Evolutionary conservation across 1,139 yeast species (phyloP).

Genomic region (Barnettozyma hawaiiensis): DNA sequence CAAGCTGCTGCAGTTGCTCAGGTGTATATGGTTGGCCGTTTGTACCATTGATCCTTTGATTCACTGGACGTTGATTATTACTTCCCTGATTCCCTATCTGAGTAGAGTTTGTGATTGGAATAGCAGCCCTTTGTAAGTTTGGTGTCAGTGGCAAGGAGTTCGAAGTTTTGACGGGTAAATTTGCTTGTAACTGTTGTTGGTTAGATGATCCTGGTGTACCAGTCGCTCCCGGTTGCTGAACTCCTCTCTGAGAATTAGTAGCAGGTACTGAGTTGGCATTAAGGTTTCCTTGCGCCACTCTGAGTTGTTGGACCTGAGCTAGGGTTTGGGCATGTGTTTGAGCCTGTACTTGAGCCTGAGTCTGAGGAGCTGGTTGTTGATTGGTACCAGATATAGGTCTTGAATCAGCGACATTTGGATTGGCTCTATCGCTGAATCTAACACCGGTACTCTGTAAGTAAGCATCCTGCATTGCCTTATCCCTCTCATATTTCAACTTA

Average conservation of each 20-base stretch:
- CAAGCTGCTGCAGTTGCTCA: constrained; percentile 26
- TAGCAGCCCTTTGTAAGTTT: background rate
- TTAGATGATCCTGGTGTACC: background rate
- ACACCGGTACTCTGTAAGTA: constrained; percentile 41
- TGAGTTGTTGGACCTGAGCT: constrained; percentile 7
- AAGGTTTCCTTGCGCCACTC: constrained; percentile 10
- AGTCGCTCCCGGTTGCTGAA: background rate
- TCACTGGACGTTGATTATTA: constrained; percentile 2
- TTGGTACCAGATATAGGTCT: constrained; percentile 9
- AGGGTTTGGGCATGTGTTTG: constrained; percentile 24
- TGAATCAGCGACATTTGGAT: constrained; percentile 5
- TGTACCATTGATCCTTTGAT: constrained; percentile 9
- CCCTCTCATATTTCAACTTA: constrained; percentile 75
- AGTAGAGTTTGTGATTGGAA: constrained; percentile 1
- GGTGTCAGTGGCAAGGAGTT: background rate
- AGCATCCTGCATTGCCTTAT: constrained; percentile 74
- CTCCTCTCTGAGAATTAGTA: constrained; percentile 8
- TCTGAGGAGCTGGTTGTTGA: constrained; percentile 4
- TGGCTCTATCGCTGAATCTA: constrained; percentile 12
- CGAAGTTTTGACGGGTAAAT: background rate
- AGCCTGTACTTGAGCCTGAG: constrained; percentile 6
- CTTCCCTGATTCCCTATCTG: background rate
- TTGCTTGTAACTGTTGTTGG: constrained; percentile 1
- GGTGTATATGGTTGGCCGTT: constrained; percentile 22
- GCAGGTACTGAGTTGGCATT: background rate